Conservation (phyloP, 2,329 filamentous ascomycete genomes). For the Xylariaceae sp. region DNA sequence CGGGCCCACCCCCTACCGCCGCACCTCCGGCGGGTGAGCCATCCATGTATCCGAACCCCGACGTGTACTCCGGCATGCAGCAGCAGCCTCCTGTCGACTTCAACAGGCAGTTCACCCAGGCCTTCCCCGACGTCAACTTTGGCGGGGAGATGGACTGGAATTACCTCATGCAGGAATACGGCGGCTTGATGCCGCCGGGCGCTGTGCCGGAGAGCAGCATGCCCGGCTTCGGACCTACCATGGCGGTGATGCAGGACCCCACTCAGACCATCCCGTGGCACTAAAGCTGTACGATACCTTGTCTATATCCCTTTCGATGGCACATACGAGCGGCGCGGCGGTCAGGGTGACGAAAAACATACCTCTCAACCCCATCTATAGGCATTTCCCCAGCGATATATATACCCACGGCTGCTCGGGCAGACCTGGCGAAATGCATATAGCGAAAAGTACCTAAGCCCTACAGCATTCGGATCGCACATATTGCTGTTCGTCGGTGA, state of each 20-base stretch:
- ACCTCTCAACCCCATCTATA: too few relatives aligned
- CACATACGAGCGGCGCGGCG: too few relatives aligned
- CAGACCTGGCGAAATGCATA: too few relatives aligned
- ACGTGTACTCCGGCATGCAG: conserved; percentile 17
- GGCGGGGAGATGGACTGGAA: conserved; percentile 27
- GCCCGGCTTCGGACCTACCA: conserved; percentile 4
- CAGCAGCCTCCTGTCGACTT: conserved; percentile 18
- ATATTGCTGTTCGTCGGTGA: too few relatives aligned
- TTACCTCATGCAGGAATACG: conserved; percentile 23
- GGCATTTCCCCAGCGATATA: too few relatives aligned
- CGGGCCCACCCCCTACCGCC: conserved; percentile 11
- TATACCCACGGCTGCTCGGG: too few relatives aligned
- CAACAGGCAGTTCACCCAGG: conserved; percentile 21
- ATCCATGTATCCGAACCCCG: conserved; percentile 15
- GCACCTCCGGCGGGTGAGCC: conserved; percentile 1
- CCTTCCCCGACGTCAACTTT: conserved; percentile 24
- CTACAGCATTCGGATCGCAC: too few relatives aligned
- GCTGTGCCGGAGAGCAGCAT: conserved; percentile 8
- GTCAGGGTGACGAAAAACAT: too few relatives aligned
- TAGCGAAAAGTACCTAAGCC: too few relatives aligned
- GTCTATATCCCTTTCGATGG: too few relatives aligned
- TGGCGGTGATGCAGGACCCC: conserved; percentile 7
- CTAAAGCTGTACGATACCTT: too few relatives aligned
- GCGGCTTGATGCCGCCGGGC: conserved; percentile 14
- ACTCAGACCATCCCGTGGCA: conserved; percentile 11